These are phyloP conservation scores for Lipomyces kockii DNA, from an alignment of 805 yeast species.

Conservation along the genomic window DNA sequence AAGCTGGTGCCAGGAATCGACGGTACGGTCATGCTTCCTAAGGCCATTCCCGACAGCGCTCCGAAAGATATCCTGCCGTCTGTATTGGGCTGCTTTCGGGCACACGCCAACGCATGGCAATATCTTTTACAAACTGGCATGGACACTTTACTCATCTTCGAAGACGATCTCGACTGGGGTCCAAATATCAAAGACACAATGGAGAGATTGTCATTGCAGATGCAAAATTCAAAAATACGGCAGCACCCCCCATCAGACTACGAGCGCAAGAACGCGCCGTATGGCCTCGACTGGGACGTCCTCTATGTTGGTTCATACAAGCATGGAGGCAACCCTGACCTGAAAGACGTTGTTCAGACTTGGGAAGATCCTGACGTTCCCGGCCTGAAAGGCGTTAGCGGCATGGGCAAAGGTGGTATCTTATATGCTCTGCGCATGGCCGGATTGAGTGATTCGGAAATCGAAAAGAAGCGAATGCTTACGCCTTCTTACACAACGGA, in stretches of 20 bases:
- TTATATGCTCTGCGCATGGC: background rate
- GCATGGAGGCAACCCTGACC: slow-evolving; percentile 18
- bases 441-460: slow-evolving; percentile 4
- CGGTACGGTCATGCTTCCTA: slow-evolving; percentile 16
- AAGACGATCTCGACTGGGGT: slow-evolving; percentile 30
- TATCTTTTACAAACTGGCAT: slow-evolving; percentile 13
- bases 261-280: slow-evolving; percentile 24
- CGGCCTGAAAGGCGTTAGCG: slow-evolving; percentile 1
- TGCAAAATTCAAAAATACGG: slow-evolving; percentile 12
- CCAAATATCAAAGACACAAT: slow-evolving; percentile 19
- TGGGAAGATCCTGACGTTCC: slow-evolving; percentile 22
- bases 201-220: slow-evolving; percentile 17
- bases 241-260: slow-evolving; percentile 20
- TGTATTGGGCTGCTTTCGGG: slow-evolving; percentile 28
- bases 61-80: slow-evolving; percentile 12
- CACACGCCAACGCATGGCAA: slow-evolving; percentile 29
- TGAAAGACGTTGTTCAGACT: slow-evolving; percentile 12
- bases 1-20: slow-evolving; percentile 20
- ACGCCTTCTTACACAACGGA: slow-evolving; percentile 21
- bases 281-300: slow-evolving; percentile 33
- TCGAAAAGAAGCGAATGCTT: slow-evolving; percentile 18
- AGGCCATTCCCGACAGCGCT: slow-evolving; percentile 22
- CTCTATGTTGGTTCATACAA: slow-evolving; percentile 22
- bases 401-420: slow-evolving; percentile 9
- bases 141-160: slow-evolving; percentile 25